Evolutionary conservation across 352 stramenopile species (phyloP).

Genomic region (Globisporangium alternatum): DNA sequence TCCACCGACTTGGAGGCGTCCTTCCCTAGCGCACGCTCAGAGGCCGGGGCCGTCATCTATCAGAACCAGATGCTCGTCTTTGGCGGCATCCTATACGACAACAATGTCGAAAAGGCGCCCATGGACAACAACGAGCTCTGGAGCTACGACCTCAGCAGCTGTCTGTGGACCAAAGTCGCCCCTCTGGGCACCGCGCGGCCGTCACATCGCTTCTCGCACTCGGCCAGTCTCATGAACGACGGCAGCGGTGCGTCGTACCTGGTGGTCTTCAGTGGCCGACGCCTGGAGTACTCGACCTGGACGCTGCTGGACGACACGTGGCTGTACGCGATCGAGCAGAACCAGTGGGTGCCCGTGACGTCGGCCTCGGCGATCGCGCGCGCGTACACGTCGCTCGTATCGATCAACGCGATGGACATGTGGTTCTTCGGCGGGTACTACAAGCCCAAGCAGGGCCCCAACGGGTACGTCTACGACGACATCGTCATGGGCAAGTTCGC

Average conservation of each 20-base stretch:
- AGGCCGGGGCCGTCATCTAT: constrained; percentile 47
- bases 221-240: constrained; percentile 35
- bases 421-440: constrained; percentile 83
- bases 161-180: constrained; percentile 38
- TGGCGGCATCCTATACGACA: constrained; percentile 67
- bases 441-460: constrained; percentile 43
- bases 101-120: constrained; percentile 27
- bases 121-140: constrained; percentile 61
- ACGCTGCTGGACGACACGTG: constrained; percentile 51
- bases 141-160: constrained; percentile 48
- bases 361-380: constrained; percentile 25
- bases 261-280: constrained; percentile 56
- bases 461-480: constrained; percentile 72
- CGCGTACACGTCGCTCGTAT: constrained; percentile 67
- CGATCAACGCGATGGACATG: constrained; percentile 35
- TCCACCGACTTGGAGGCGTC: constrained; percentile 6
- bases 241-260: constrained; percentile 34
- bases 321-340: constrained; percentile 50
- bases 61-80: constrained; percentile 59
- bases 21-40: constrained; percentile 37
- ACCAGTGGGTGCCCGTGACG: constrained; percentile 34
- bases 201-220: constrained; percentile 62
- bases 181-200: constrained; percentile 22
- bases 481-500: constrained; percentile 39
- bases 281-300: constrained; percentile 45